These are phyloP conservation scores for Podosphaera xanthii DNA, from an alignment of 2,329 filamentous ascomycete genomes.

Conservation along the genomic window DNA sequence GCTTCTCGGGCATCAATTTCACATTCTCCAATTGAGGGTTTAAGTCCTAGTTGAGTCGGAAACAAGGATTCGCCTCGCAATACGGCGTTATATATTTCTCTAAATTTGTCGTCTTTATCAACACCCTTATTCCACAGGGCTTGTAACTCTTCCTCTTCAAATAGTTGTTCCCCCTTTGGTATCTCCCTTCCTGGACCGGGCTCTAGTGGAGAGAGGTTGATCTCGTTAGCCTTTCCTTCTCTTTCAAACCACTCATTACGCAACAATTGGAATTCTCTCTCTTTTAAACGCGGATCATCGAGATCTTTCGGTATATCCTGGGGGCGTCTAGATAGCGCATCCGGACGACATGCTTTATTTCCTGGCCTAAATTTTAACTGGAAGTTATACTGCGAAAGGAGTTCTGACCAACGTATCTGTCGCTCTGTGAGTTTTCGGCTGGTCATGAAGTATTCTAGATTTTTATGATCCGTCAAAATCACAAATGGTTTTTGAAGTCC, in stretches of 20 bases:
- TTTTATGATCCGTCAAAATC: not conserved
- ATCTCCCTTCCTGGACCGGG: not conserved
- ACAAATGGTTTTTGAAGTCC: not conserved
- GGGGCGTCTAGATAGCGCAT: no score
- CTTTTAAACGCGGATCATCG: no score
- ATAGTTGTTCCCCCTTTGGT: not conserved
- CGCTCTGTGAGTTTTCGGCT: not conserved
- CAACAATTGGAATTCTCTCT: no score
- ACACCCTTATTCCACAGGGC: not conserved
- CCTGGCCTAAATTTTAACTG: not conserved
- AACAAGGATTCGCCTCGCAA: not conserved
- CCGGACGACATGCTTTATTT: not conserved
- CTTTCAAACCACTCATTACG: no score
- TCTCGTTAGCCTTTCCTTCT: no score
- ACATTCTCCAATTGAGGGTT: not conserved
- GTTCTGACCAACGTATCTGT: not conserved
- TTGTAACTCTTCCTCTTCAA: not conserved
- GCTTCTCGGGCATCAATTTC: not conserved
- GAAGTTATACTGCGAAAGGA: not conserved
- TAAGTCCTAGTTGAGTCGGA: not conserved
- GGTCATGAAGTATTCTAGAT: not conserved
- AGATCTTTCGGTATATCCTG: no score
- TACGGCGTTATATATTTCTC: not conserved
- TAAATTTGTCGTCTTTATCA: not conserved
- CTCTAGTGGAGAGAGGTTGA: no score